Percentiles rank a stretch among this genome's conserved stretches.
Conservation (phyloP, 2,329 filamentous ascomycete genomes). For the Chaetomium sp. region DNA sequence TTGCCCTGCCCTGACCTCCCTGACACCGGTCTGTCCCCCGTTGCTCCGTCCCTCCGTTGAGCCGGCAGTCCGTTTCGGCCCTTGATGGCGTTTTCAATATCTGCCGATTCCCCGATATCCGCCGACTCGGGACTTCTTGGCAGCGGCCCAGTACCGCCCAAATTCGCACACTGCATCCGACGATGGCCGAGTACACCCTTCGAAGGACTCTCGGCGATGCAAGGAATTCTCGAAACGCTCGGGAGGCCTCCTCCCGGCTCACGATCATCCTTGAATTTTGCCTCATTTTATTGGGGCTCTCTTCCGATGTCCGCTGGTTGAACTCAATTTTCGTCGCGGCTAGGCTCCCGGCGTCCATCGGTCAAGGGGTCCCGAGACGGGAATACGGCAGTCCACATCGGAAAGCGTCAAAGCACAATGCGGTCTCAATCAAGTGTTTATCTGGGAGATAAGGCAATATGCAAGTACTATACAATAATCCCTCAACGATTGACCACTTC, state of each 20-base stretch:
- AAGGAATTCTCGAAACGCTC: not conserved
- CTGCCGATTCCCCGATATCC: conserved; percentile 37
- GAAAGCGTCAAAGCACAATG: not conserved
- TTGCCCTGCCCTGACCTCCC: conserved; percentile 10
- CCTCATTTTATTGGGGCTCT: not conserved
- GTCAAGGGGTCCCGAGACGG: not conserved
- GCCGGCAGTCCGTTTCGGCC: conserved; percentile 31
- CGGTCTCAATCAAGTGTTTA: not conserved
- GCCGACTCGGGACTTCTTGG: conserved; percentile 35
- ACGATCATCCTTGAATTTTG: not conserved
- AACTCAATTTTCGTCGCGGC: not conserved
- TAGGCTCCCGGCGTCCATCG: not conserved
- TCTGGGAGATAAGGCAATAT: not conserved
- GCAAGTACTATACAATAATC: conserved; percentile 3
- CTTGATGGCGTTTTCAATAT: conserved; percentile 21
- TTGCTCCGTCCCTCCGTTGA: conserved; percentile 20
- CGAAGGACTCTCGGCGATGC: not conserved
- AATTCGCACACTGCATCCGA: conserved; percentile 20
- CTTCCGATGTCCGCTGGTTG: not conserved
- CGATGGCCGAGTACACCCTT: conserved; percentile 26
- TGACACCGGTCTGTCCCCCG: conserved; percentile 16
- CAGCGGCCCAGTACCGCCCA: not conserved
- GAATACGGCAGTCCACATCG: not conserved
- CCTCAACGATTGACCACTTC: not conserved
- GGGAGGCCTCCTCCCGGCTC: conserved; percentile 19